Evolutionary conservation across 2,329 filamentous ascomycete genomes (phyloP), one percentile per base, ranked within the genome.

Genomic region (Penicillium thymicola): DNA sequence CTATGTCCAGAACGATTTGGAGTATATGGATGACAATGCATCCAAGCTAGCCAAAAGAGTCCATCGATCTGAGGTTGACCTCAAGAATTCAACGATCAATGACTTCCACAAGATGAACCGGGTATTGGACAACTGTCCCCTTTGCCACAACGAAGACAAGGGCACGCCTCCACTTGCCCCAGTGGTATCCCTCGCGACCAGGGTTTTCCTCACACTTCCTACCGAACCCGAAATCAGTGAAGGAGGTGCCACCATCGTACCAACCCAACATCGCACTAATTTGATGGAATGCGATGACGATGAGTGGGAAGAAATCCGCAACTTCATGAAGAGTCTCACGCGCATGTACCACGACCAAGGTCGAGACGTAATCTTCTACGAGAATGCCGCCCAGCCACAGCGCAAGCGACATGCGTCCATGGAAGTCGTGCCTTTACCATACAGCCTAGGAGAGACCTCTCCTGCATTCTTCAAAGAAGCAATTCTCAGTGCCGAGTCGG

Each of bases 251-350:
- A 87, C 94, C 55, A 94, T 99, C 59, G 91, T 92, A 3, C 94
- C 94, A 6, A 85, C 94, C 23, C 85, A 92, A 65, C 94, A 99
- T 72, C 87, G 88, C 51, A 86, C 82, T 25, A 99, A 97, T 72
- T 84, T 99, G 0, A 79, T 99, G n/a, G 93, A 97, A 74, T 99
- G 94, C 73, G 93, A 97, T 73, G 93, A 99, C 69, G 94, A 99
- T 70, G 94, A 99, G 72, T 99, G 95, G 95, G 94, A 99, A 71
- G 94, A 99, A 75, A 88, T 99, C 6, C 89, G 94, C 65, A 99
- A 99, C 73, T 99, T 99, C 71, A 97, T 97, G 93, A 99, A 99
- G 78, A 89, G 86, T 57, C 81, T 99, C 21, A 97, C 89, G 5
- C 86, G 93, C 43, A 89, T 97, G 85, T 99, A 97, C 75, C 91